These are phyloP conservation scores for Naumovozyma dairenensis DNA, from an alignment of 805 yeast species.

Conservation along the genomic window DNA sequence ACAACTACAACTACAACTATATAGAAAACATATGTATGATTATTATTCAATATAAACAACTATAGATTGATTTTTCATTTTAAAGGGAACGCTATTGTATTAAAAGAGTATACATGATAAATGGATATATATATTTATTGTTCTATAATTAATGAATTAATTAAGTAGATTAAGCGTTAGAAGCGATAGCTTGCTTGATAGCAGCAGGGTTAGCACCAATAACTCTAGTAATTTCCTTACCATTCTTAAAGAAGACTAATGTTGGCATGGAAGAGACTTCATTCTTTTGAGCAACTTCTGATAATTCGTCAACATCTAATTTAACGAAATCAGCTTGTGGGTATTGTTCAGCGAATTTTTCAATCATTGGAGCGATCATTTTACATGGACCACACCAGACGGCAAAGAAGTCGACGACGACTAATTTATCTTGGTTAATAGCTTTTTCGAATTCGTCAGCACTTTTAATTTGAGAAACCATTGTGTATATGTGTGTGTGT, in stretches of 20 bases:
- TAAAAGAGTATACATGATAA: too few species aligned
- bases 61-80: neutral
- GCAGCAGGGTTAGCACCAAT: slow-evolving; percentile 87
- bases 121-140: too few species aligned
- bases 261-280: slow-evolving; percentile 59
- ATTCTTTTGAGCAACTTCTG: slow-evolving; percentile 59
- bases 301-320: slow-evolving; percentile 83
- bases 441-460: slow-evolving; percentile 59
- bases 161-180: slow-evolving; percentile 36
- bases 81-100: neutral
- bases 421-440: slow-evolving; percentile 55
- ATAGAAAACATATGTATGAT: neutral
- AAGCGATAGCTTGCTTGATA: slow-evolving; percentile 56
- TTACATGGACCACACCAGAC: slow-evolving; percentile 99
- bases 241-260: slow-evolving; percentile 68
- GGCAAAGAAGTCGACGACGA: slow-evolving; percentile 92
- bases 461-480: slow-evolving; percentile 45
- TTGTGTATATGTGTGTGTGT: slow-evolving; percentile 20
- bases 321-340: slow-evolving; percentile 63
- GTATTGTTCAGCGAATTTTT: slow-evolving; percentile 61
- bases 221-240: slow-evolving; percentile 67
- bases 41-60: neutral
- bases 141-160: too few species aligned
- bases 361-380: slow-evolving; percentile 89
- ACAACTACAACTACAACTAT: too few species aligned